Evolutionary conservation across 257 asterid genomes (phyloP), one percentile per base, ranked within the genome.

Genomic region (Nicotiana undulata): DNA sequence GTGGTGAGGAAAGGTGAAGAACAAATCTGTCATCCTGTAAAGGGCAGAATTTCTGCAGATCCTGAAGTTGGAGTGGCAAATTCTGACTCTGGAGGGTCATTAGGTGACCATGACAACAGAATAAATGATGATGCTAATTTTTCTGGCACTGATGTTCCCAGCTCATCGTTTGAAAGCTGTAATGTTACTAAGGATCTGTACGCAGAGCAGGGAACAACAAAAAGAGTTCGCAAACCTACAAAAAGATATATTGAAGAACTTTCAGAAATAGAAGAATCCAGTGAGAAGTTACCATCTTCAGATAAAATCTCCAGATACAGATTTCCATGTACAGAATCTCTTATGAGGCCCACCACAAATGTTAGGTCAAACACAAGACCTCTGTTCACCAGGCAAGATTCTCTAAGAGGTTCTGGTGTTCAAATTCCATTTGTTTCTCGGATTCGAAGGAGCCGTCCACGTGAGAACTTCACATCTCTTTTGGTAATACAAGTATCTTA

Each of bases 211-310:
- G 89, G 91, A 89, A 84, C 91, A 63, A 84, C 90, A 60, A 95
- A 95, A 89, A 90, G 99, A 86, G 89, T 92, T 77, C 89, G 99
- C 59, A 95, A 90, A 85, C 99, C 99, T 80, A 95, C 99, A 15
- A 92, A 84, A 86, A 87, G 99, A 76, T 95, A 91, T 77, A 93
- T 95, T 79, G 98, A 95, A 86, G 97, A 95, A 85, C 84, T 91
- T 72, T 89, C 97, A 70, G 99, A 93, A 88, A 94, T 85, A 59
- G 98, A 94, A 80, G 97, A 89, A 84, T 75, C 91, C 80, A 86
- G 91, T 82, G 91, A 90, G 81, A 92, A 87, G 83, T 75, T 75
- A 34, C 65, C 82, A 59, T 79, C 90, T 31, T 53, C 89, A 1
- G 83, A 81, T 55, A 88, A 83, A 84, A 81, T 75, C 61, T 70